Conservation (phyloP, 2,329 filamentous ascomycete genomes). For the Fusarium pseudocircinatum region DNA sequence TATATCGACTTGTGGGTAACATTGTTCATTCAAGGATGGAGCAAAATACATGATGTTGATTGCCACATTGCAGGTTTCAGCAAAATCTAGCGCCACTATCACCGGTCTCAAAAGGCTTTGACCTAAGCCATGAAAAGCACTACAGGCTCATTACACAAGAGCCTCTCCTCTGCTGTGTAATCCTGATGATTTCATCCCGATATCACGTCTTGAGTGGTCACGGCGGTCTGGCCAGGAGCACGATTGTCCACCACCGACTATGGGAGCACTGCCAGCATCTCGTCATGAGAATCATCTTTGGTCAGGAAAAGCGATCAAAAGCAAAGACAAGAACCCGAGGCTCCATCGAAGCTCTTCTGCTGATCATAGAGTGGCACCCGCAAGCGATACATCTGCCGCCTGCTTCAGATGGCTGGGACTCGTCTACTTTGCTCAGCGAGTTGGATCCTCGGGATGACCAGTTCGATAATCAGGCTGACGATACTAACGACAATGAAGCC, state of each 20-base stretch:
- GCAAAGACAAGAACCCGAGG: conserved; percentile 60
- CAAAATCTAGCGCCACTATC: conserved; percentile 49
- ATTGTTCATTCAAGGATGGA: too few species aligned
- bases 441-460: conserved; percentile 47
- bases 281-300: conserved; percentile 62
- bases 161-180: conserved; percentile 62
- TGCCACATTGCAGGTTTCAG: background rate
- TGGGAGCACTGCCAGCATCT: conserved; percentile 65
- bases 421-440: conserved; percentile 57
- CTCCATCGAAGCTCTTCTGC: conserved; percentile 61
- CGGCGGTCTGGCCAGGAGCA: conserved; percentile 57
- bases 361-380: conserved; percentile 67
- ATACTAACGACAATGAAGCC: background rate
- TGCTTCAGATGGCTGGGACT: conserved; percentile 64
- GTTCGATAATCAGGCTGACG: conserved; percentile 19
- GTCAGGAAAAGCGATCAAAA: conserved; percentile 61
- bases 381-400: conserved; percentile 64
- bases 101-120: conserved; percentile 60
- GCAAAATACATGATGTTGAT: background rate
- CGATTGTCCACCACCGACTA: conserved; percentile 62
- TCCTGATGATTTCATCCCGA: conserved; percentile 64
- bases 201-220: conserved; percentile 56
- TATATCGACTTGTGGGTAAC: conserved; percentile 58
- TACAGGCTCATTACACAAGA: conserved; percentile 59
- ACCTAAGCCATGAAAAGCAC: conserved; percentile 59